Conservation (phyloP, 2,329 filamentous ascomycete genomes). For the Epichloe sibirici region DNA sequence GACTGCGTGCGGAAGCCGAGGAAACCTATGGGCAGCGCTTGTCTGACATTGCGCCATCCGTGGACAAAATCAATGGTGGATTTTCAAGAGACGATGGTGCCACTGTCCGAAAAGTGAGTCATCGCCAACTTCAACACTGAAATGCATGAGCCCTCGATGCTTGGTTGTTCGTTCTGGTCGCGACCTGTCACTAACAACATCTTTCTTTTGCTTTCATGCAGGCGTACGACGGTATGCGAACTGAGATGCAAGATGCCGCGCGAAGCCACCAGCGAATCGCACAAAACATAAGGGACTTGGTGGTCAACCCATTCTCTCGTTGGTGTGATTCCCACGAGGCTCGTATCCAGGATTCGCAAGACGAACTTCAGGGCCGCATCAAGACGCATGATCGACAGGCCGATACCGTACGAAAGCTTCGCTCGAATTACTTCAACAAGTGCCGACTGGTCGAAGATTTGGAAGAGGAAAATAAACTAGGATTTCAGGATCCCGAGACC, state of each 20-base stretch:
- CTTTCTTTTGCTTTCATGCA: conserved; percentile 22
- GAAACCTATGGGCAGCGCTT: conserved; percentile 76
- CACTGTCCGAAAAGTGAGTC: conserved; percentile 75
- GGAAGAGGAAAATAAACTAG: conserved; percentile 96
- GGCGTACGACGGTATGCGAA: conserved; percentile 89
- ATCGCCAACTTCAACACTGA: not conserved
- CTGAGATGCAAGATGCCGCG: conserved; percentile 83
- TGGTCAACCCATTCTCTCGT: conserved; percentile 83
- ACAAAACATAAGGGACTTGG: conserved; percentile 88
- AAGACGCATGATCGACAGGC: conserved; percentile 89
- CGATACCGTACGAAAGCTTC: conserved; percentile 80
- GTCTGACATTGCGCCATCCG: conserved; percentile 66
- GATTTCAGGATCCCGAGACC: conserved; percentile 74
- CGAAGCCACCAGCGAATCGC: conserved; percentile 92
- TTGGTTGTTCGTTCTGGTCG: not conserved
- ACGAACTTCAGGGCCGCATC: conserved; percentile 81
- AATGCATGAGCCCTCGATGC: not conserved
- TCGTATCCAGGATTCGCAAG: conserved; percentile 85
- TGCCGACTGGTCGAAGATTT: conserved; percentile 91
- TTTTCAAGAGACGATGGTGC: conserved; percentile 90
- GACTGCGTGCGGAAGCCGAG: conserved; percentile 90
- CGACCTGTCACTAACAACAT: conserved; percentile 8
- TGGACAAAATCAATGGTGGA: conserved; percentile 71
- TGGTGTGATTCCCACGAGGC: conserved; percentile 95
- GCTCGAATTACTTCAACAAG: conserved; percentile 98